Evolutionary conservation across 2,329 filamentous ascomycete genomes (phyloP).

Genomic region (Myriosclerotinia duriaeana): DNA sequence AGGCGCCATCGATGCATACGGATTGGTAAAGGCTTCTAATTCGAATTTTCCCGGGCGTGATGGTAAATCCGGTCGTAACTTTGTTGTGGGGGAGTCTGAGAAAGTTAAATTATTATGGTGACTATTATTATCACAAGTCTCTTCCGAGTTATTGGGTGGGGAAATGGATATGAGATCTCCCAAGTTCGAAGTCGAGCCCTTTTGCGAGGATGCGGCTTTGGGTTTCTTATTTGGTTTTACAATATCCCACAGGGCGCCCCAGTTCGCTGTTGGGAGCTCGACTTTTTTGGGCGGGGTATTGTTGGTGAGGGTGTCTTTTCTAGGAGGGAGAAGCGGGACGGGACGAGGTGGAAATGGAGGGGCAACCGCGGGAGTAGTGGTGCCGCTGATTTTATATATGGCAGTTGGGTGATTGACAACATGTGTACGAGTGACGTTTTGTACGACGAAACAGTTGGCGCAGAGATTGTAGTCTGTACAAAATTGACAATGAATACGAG

Average conservation of each 20-base stretch:
- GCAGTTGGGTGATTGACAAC: constrained; percentile 23
- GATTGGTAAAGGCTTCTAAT: constrained; percentile 14
- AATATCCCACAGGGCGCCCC: constrained; percentile 34
- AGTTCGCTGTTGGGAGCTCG: constrained; percentile 35
- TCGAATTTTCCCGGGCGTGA: neutral
- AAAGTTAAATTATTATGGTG: neutral
- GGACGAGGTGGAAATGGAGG: constrained; percentile 25
- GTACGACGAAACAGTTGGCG: constrained; percentile 35
- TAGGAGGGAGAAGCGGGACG: constrained; percentile 27
- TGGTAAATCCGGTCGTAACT: neutral
- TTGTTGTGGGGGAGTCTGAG: constrained; percentile 1
- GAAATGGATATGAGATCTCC: constrained; percentile 7
- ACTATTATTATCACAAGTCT: neutral
- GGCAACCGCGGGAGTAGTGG: constrained; percentile 27
- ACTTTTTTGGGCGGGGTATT: neutral
- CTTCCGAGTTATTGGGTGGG: neutral
- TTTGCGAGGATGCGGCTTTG: constrained; percentile 4
- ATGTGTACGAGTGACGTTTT: constrained; percentile 29
- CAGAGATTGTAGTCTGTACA: constrained; percentile 32
- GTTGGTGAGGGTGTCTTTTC: constrained; percentile 18
- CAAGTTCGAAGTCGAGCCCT: neutral
- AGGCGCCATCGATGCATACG: constrained; percentile 3
- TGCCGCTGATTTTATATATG: constrained; percentile 28
- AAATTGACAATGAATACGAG: constrained; percentile 17
- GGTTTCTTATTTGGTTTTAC: constrained; percentile 33